Conservation (phyloP, 2,329 filamentous ascomycete species). For the Stagonosporopsis rhizophila region DNA sequence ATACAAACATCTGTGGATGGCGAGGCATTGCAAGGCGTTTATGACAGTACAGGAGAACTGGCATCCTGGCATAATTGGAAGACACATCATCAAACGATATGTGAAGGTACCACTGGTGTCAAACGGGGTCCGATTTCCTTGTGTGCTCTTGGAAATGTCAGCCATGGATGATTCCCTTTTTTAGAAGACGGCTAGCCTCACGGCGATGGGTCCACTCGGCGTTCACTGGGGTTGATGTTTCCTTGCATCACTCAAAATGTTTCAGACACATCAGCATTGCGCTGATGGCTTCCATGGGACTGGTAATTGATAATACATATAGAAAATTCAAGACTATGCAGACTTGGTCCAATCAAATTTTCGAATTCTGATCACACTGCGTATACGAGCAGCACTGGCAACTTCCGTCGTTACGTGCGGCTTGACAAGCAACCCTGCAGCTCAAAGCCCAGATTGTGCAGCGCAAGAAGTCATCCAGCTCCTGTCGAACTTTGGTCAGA, state of each 20-base stretch:
- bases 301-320: not conserved
- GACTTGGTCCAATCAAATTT: not conserved
- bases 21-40: constrained; percentile 16
- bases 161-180: too few relatives aligned
- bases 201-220: not conserved
- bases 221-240: not conserved
- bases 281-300: not conserved
- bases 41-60: not conserved
- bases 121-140: not conserved
- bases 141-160: not conserved
- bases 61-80: too few relatives aligned
- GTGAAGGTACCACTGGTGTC: not conserved
- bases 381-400: constrained; percentile 6
- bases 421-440: not conserved
- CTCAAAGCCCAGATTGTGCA: not conserved
- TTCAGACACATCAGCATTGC: not conserved
- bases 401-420: not conserved
- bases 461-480: not conserved
- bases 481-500: not conserved
- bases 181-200: constrained; percentile 2
- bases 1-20: not conserved
- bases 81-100: too few relatives aligned
- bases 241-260: not conserved
- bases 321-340: not conserved
- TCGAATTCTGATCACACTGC: not conserved